Percentiles rank a stretch among this genome's conserved stretches.
Conservation (phyloP, 208 protist genomes). For the Trypanosoma mega region DNA sequence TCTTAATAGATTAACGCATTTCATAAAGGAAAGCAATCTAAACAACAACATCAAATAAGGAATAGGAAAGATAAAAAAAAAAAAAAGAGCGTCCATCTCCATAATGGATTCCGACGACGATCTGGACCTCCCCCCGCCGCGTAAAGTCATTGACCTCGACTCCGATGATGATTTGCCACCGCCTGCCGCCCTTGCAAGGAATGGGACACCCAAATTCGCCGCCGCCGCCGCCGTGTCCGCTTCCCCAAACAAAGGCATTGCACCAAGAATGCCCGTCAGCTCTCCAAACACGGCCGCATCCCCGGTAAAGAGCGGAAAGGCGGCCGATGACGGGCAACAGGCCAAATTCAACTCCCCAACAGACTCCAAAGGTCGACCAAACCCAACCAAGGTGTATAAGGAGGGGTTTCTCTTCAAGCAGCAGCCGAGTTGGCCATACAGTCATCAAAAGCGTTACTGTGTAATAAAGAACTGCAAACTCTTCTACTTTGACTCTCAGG, state of each 20-base stretch:
- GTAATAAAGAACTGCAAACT: conserved; percentile 24
- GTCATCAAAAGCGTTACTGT: conserved; percentile 28
- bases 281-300: neutral
- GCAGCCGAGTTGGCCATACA: conserved; percentile 32
- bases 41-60: too few relatives aligned
- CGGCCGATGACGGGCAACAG: neutral
- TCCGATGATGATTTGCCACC: conserved; percentile 24
- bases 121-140: conserved; percentile 7
- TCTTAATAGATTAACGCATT: too few relatives aligned
- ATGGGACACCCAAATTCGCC: neutral
- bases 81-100: conserved; percentile 4
- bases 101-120: conserved; percentile 26
- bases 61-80: neutral
- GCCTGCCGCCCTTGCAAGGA: neutral
- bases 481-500: conserved; percentile 29
- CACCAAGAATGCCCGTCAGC: neutral
- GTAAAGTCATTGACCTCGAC: conserved; percentile 14
- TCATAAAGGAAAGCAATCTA: too few relatives aligned
- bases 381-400: conserved; percentile 23
- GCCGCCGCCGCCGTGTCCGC: neutral
- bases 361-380: neutral
- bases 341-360: too few relatives aligned
- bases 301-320: neutral
- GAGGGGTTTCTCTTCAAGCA: conserved; percentile 30
- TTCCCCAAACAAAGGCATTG: neutral